These are phyloP conservation scores for Polytrichum formosum DNA, from an alignment of 225 moss, liverwort and hornwort species.

Conservation along the genomic window DNA sequence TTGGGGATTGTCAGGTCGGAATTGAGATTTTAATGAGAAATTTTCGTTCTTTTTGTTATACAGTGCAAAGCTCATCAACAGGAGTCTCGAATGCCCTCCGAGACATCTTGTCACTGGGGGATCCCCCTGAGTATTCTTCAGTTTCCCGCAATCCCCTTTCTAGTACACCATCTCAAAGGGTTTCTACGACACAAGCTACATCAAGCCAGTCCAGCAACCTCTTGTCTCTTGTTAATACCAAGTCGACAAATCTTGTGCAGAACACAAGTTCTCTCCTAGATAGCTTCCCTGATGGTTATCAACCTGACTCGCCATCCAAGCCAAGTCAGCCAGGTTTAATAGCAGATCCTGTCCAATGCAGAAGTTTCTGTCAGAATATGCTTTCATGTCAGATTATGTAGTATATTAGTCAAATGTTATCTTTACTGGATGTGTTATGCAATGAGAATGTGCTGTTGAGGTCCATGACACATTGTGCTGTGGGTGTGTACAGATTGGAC, in stretches of 20 bases:
- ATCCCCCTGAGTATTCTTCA: slow-evolving; percentile 30
- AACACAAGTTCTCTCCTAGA: slow-evolving; percentile 20
- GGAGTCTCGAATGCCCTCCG: slow-evolving; percentile 58
- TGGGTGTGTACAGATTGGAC: slow-evolving; percentile 12
- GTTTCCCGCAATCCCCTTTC: slow-evolving; percentile 12
- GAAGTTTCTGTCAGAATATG: too few relatives aligned
- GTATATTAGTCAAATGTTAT: too few relatives aligned
- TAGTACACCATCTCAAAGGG: slow-evolving; percentile 13
- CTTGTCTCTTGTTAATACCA: slow-evolving; percentile 19
- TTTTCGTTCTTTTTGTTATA: too few relatives aligned
- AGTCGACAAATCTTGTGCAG: slow-evolving; percentile 17
- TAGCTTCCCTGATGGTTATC: slow-evolving; percentile 1
- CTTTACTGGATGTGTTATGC: too few relatives aligned
- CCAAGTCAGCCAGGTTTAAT: slow-evolving; percentile 11
- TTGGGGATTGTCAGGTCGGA: too few relatives aligned
- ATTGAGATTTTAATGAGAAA: too few relatives aligned
- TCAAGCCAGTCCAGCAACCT: background rate
- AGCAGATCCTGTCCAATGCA: background rate
- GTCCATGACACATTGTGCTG: background rate
- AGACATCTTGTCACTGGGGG: slow-evolving; percentile 64
- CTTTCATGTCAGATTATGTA: too few relatives aligned
- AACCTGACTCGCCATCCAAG: background rate
- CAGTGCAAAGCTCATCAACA: slow-evolving; percentile 3
- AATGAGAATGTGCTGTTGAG: too few relatives aligned
- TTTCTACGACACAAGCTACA: slow-evolving; percentile 26